Conservation (phyloP, 2,329 filamentous ascomycete genomes). For the Celoporthe dispersa region DNA sequence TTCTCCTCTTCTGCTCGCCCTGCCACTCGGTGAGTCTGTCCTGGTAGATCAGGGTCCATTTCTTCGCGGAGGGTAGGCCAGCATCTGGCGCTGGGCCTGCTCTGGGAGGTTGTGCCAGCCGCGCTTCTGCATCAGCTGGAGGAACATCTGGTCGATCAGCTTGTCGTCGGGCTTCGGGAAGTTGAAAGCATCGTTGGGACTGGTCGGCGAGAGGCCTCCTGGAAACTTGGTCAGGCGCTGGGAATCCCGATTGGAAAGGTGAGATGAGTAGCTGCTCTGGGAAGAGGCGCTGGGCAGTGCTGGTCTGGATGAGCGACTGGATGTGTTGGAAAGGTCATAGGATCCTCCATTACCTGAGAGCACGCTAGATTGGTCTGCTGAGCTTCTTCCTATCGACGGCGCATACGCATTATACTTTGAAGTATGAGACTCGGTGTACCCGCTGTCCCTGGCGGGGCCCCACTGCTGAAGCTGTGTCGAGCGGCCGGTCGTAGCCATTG, state of each 20-base stretch:
- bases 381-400: conserved; percentile 61
- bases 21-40: conserved; percentile 93
- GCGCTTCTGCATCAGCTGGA: conserved; percentile 94
- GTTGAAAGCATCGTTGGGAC: conserved; percentile 55
- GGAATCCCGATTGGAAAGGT: conserved; percentile 56
- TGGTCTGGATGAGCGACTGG: conserved; percentile 54
- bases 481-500: conserved; percentile 73
- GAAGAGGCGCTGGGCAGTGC: conserved; percentile 61
- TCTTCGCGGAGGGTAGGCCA: conserved; percentile 91
- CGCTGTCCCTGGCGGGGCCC: conserved; percentile 64
- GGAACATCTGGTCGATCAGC: conserved; percentile 87
- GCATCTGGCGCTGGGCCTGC: conserved; percentile 92
- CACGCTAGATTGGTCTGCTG: conserved; percentile 58
- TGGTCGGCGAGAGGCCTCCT: conserved; percentile 37
- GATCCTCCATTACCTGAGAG: conserved; percentile 59
- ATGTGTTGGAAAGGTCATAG: conserved; percentile 43
- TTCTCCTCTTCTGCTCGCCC: conserved; percentile 86
- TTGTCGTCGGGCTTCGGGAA: conserved; percentile 77
- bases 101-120: conserved; percentile 97
- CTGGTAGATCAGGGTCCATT: conserved; percentile 96
- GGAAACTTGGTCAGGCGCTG: conserved; percentile 62
- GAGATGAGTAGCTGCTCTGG: conserved; percentile 57
- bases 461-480: conserved; percentile 79
- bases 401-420: conserved; percentile 69
- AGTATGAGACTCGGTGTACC: conserved; percentile 56